These are phyloP conservation scores for Vaccinium corymbosum DNA, from an alignment of 148 eudicot species.

Conservation along the genomic window DNA sequence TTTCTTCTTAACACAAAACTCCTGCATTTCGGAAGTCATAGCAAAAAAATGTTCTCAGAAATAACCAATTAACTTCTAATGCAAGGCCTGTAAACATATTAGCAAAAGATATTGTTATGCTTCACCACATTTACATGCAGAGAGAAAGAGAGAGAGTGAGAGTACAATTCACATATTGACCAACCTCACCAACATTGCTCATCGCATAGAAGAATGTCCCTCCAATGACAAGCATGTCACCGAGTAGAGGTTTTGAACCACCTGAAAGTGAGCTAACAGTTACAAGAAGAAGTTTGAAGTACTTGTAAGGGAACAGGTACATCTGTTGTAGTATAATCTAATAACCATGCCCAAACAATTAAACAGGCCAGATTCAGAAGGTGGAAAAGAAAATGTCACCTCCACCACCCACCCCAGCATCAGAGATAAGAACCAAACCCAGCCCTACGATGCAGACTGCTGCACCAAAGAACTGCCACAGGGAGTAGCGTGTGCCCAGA, in stretches of 20 bases:
- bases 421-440: slow-evolving; percentile 69
- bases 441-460: slow-evolving; percentile 68
- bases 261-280: slow-evolving; percentile 36
- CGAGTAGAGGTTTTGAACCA: slow-evolving; percentile 80
- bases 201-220: slow-evolving; percentile 69
- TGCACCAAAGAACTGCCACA: slow-evolving; percentile 75
- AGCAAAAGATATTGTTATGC: not conserved
- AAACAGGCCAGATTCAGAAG: not conserved
- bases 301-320: not conserved
- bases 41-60: not conserved
- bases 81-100: not conserved
- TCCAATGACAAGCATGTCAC: slow-evolving; percentile 67
- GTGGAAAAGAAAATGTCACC: slow-evolving; percentile 37
- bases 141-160: not conserved
- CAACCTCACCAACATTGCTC: slow-evolving; percentile 90
- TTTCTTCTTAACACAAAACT: slow-evolving; percentile 69
- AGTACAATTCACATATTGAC: slow-evolving; percentile 1
- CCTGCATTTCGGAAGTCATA: slow-evolving; percentile 43
- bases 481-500: slow-evolving; percentile 65
- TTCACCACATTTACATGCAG: not conserved
- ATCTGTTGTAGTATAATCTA: not conserved
- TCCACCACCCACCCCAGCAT: slow-evolving; percentile 71
- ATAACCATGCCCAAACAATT: not conserved
- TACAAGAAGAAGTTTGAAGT: not conserved
- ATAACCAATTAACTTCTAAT: not conserved